phyloP scores from a whole-genome alignment of 2,329 filamentous ascomycete species.

The Thielaviopsis euricoi region DNA sequence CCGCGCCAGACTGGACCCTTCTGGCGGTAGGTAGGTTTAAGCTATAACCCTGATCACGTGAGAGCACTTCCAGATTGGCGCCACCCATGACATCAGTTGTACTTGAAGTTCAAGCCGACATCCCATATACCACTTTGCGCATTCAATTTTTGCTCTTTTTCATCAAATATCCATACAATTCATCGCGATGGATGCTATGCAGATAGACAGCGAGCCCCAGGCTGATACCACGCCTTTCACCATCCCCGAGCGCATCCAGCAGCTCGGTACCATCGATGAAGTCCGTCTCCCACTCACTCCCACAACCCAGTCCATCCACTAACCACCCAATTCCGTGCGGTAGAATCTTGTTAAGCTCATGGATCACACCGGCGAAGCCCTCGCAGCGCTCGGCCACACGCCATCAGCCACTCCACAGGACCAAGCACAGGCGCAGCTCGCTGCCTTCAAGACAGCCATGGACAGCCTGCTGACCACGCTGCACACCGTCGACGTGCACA shows the following conservation, averaged over 20 bases:
- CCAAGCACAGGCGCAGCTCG: conserved; percentile 32
- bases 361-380: conserved; percentile 28
- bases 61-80: too few species aligned
- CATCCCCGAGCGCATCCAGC: conserved; percentile 60
- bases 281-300: conserved; percentile 20
- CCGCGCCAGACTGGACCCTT: background rate
- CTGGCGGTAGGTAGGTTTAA: background rate
- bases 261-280: conserved; percentile 64
- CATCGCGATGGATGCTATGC: conserved; percentile 5
- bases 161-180: background rate
- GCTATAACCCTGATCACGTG: background rate
- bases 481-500: conserved; percentile 55
- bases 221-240: conserved; percentile 35
- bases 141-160: background rate
- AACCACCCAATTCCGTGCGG: background rate
- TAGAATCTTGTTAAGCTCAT: conserved; percentile 22
- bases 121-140: background rate
- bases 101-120: background rate
- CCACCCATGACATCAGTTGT: background rate
- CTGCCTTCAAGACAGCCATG: conserved; percentile 41
- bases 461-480: conserved; percentile 56
- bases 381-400: conserved; percentile 27
- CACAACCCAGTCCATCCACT: background rate
- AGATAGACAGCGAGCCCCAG: background rate
- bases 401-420: conserved; percentile 18